Evolutionary conservation across 1,284 basidiomycete species (phyloP).

Genomic region (Exobasidium cylindrosporum): DNA sequence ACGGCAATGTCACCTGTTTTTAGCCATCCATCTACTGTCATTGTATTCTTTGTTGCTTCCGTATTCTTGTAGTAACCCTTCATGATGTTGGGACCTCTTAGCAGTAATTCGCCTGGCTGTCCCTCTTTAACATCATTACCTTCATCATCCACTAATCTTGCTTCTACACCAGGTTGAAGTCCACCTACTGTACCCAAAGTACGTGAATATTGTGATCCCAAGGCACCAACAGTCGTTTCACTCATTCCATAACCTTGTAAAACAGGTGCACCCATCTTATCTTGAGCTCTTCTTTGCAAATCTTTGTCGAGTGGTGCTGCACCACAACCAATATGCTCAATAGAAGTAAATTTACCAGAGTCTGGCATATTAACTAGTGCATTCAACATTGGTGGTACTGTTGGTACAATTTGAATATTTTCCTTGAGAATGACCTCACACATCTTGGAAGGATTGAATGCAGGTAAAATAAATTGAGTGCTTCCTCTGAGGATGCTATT

Average conservation of each 20-base stretch:
- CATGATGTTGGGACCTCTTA: conserved; percentile 28
- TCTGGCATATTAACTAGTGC: conserved; percentile 17
- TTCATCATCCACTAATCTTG: conserved; percentile 67
- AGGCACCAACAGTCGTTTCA: conserved; percentile 29
- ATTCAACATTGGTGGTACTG: conserved; percentile 25
- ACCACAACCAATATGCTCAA: conserved; percentile 18
- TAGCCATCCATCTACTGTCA: conserved; percentile 59
- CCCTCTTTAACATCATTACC: conserved; percentile 35
- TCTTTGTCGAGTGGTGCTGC: conserved; percentile 29
- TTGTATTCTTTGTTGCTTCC: conserved; percentile 62
- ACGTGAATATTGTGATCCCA: conserved; percentile 18
- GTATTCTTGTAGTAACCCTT: conserved; percentile 28
- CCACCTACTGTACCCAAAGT: conserved; percentile 25
- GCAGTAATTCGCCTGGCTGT: conserved; percentile 27
- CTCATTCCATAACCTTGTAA: conserved; percentile 32
- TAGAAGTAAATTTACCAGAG: conserved; percentile 17
- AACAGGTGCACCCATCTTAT: conserved; percentile 21
- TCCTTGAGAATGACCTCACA: conserved; percentile 23
- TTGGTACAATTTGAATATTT: conserved; percentile 17
- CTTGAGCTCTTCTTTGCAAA: conserved; percentile 17
- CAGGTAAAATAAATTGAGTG: no score
- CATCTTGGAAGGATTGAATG: conserved; percentile 20
- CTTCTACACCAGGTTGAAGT: conserved; percentile 67
- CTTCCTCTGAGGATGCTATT: no score
- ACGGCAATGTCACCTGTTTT: conserved; percentile 45